These are phyloP conservation scores for Phytophthora parvispora DNA, from an alignment of 352 stramenopile genomes.

Conservation along the genomic window DNA sequence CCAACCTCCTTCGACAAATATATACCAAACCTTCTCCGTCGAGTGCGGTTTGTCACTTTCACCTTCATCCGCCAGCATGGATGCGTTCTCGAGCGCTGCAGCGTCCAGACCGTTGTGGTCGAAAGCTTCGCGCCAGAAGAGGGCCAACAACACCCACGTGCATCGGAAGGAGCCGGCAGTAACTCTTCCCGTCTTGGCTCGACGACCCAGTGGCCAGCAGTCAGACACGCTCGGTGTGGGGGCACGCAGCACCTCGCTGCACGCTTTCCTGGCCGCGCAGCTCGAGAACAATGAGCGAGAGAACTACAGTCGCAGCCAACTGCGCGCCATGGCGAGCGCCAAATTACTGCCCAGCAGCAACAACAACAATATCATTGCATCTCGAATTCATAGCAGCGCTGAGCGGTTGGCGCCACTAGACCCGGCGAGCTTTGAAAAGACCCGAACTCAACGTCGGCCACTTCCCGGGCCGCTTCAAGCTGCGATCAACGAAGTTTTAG, in stretches of 20 bases:
- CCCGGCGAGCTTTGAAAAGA: slow-evolving; percentile 17
- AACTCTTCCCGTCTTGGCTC: slow-evolving; percentile 24
- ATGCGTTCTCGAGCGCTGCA: slow-evolving; percentile 5
- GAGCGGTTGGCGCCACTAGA: slow-evolving; percentile 16
- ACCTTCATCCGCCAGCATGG: slow-evolving; percentile 6
- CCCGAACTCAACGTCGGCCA: slow-evolving; percentile 3
- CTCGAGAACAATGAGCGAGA: slow-evolving; percentile 26
- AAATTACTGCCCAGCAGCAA: slow-evolving; percentile 9
- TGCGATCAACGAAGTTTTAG: slow-evolving; percentile 27
- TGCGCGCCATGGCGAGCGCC: slow-evolving; percentile 32
- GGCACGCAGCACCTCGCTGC: slow-evolving; percentile 13
- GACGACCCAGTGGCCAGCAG: slow-evolving; percentile 6
- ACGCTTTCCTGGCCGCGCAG: slow-evolving; percentile 15
- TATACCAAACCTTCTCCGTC: too few species aligned
- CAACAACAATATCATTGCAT: slow-evolving; percentile 8
- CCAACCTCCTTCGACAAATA: slow-evolving; percentile 2
- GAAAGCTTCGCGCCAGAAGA: slow-evolving; percentile 18
- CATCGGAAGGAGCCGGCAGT: slow-evolving; percentile 9
- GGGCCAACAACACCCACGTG: background rate
- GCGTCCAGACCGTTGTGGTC: slow-evolving; percentile 16
- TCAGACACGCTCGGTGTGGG: background rate
- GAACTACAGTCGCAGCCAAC: slow-evolving; percentile 27
- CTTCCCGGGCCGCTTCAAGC: slow-evolving; percentile 25
- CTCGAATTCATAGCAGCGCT: slow-evolving; percentile 4
- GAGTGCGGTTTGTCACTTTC: too few species aligned